Base-by-base conservation (phyloP, 495 filamentous ascomycete genomes). In the Acidiella bohemica region DNA sequence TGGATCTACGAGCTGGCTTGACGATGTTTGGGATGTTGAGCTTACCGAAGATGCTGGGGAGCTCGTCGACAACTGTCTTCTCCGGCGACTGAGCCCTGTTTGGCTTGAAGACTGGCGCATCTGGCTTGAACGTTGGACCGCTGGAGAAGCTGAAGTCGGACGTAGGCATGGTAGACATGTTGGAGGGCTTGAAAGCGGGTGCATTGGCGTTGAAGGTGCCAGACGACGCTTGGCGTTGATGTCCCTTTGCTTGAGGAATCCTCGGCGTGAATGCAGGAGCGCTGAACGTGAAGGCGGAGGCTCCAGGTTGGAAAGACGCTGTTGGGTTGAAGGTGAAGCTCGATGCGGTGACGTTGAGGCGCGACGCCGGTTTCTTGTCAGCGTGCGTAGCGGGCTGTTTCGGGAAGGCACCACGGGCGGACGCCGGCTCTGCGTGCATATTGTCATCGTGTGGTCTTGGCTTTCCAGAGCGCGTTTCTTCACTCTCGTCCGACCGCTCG, bases 311-410 rank as follows among this genome's bases (percentile, higher is more conserved):
- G 55, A 81, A 81, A 1, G 71, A 57, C 38, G 59, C 75, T 13
- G 60, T 63, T 4, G 83, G 82, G 42, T 90, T 77, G 56, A 81
- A 80, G 47, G 76, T 83, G 58, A 95, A 95, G 51, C 87, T 84
- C 35, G 81, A 79, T 0, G 90, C 88, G 39, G 75, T 76, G 27
- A 86, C 83, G 47, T 97, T 95, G 32, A 94, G 65, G 42, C 75
- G 83, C 0, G 84, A 86, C 14, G 11, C 20, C 19, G 8, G 32
- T 21, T 39, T 45, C 72, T 63, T 2, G 80, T 85, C 20, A 74
- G 43, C 16, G 3, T 7, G 3, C 6, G 17, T 35, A 23, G 20
- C 13, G 11, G 27, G 33, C 16, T 49, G 40, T 19, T 44, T 16
- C 21, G 3, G 14, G 12, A 10, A 10, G 20, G 17, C n/a, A 2